Evolutionary conservation across 495 filamentous ascomycete species (phyloP), one percentile per base, ranked within the genome.

Genomic region (Lentithecium fluviatile): DNA sequence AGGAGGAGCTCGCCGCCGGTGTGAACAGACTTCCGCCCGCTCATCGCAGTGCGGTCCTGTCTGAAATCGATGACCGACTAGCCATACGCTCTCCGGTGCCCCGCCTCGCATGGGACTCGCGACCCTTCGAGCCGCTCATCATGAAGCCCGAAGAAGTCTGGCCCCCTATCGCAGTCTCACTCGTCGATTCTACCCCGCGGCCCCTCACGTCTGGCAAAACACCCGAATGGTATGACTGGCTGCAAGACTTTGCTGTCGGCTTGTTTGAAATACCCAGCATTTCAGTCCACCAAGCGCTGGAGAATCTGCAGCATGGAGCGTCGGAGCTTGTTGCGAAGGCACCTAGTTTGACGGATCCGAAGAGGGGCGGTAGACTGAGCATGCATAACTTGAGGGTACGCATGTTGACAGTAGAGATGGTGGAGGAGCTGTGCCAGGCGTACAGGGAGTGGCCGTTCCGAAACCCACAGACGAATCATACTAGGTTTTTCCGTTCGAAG

Each of bases 381-480:
- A 70, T 74, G 13, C 66, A 70, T 10, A 56, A 74, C 49, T 58
- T 80, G 21, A 62, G 69, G 6, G 58, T 74, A 15, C 66, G 84
- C n/a, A 62, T 65, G 20, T 48, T 87, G 20, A 77, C 70, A 20
- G 58, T 68, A 52, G 58, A 60, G 21, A 79, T 85, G 72, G 62
- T 80, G 38, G 66, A 77, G n/a, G 78, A 80, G 45, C 64, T 87
- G 6, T 29, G 77, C 1, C 71, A 77, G 57, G 74, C 76, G 11
- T 88, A 79, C 78, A 72, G 77, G 69, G 67, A 74, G 29, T 88
- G 84, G 83, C 83, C 83, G n/a, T 86, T 84, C 37, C 42, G 56
- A 12, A 11, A 34, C 13, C 55, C 60, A 20, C 43, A 42, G 7
- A 19, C 37, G 15, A 26, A 58, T 43, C 43, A 56, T 52, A 17